A percentile compares a stretch with the other conserved stretches of the same genome.
These are phyloP conservation scores for Cladophialophora immunda DNA, from an alignment of 2,329 filamentous ascomycete species.

Conservation along the genomic window DNA sequence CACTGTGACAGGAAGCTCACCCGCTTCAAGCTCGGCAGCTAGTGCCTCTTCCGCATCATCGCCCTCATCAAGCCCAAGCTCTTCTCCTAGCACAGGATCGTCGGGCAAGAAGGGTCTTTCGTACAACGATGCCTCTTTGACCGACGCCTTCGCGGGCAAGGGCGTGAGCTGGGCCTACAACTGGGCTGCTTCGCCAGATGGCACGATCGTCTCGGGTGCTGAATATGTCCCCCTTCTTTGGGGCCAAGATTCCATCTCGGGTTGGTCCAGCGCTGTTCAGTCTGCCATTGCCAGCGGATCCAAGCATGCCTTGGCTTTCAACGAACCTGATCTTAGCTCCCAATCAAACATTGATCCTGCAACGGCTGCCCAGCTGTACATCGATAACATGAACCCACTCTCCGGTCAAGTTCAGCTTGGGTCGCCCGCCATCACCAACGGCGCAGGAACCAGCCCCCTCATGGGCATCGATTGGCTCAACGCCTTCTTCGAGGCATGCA, in stretches of 20 bases:
- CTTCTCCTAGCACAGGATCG: constrained; percentile 31
- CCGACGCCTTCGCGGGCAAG: constrained; percentile 45
- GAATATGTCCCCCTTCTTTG: constrained; percentile 59
- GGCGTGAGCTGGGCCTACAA: constrained; percentile 56
- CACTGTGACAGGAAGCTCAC: constrained; percentile 27
- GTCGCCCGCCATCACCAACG: constrained; percentile 54
- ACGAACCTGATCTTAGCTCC: constrained; percentile 54
- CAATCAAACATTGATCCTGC: constrained; percentile 51
- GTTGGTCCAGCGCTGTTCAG: constrained; percentile 45
- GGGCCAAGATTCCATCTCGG: constrained; percentile 47
- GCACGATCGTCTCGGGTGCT: constrained; percentile 45
- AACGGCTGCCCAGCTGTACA: constrained; percentile 50
- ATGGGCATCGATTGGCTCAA: constrained; percentile 53
- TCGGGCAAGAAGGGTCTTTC: constrained; percentile 47
- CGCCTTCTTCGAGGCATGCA: constrained; percentile 50
- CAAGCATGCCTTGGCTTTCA: constrained; percentile 54
- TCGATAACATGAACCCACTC: constrained; percentile 50
- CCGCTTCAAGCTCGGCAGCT: constrained; percentile 18
- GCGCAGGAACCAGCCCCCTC: constrained; percentile 37
- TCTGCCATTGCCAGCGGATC: constrained; percentile 46
- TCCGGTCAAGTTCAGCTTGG: constrained; percentile 51
- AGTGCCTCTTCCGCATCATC: constrained; percentile 26
- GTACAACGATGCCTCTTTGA: constrained; percentile 51
- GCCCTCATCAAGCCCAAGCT: constrained; percentile 30
- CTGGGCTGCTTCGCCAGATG: constrained; percentile 49